These are phyloP conservation scores for Aphanomyces astaci DNA, from an alignment of 352 stramenopile species.

Conservation along the genomic window DNA sequence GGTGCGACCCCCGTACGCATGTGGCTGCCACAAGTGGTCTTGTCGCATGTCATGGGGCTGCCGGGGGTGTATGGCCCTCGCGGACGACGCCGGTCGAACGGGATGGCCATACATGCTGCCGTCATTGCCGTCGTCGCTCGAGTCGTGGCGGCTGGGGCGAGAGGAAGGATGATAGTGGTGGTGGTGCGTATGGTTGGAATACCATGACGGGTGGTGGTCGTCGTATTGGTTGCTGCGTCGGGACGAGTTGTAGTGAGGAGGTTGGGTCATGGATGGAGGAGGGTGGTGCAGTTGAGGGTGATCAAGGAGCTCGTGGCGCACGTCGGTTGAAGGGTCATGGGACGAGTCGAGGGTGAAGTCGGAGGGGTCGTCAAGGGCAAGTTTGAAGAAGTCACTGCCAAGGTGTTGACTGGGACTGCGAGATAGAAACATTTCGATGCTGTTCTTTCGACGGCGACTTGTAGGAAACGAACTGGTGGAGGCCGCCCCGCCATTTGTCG, in stretches of 20 bases:
- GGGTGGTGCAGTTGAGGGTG: neutral
- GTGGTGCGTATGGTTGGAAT: neutral
- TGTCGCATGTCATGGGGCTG: neutral
- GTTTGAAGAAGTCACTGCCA: conserved; percentile 65
- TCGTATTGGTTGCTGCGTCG: no score
- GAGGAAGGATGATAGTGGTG: neutral
- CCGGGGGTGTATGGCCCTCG: neutral
- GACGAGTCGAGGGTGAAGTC: conserved; percentile 11
- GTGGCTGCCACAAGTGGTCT: neutral
- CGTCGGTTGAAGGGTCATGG: no score
- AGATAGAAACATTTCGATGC: conserved; percentile 83
- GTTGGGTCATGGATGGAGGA: neutral
- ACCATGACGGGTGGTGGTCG: neutral
- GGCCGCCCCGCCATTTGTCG: neutral
- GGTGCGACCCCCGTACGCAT: neutral
- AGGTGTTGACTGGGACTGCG: conserved; percentile 72
- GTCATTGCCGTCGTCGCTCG: neutral
- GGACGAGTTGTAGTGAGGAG: no score
- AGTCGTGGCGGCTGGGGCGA: neutral
- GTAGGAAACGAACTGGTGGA: neutral
- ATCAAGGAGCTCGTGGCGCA: neutral
- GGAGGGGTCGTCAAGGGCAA: conserved; percentile 54
- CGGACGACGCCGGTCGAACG: neutral
- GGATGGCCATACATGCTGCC: neutral
- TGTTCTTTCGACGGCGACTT: conserved; percentile 56